Evolutionary conservation across 306 rosid species (phyloP).

Genomic region (Arachis stenosperma): DNA sequence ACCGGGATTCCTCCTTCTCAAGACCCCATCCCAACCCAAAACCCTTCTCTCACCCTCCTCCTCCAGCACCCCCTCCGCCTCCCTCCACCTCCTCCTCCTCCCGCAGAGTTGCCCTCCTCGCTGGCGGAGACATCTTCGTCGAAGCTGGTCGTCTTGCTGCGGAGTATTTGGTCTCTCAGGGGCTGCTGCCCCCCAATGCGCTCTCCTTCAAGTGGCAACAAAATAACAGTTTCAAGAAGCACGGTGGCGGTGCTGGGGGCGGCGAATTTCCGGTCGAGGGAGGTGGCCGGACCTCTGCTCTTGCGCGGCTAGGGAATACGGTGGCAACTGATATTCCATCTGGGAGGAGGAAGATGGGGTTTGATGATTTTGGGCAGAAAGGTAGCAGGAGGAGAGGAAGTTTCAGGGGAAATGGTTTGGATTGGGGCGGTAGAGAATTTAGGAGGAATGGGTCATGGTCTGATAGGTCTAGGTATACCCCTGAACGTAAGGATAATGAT

Average conservation of each 20-base stretch:
- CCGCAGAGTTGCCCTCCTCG: background rate
- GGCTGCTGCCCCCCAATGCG: slow-evolving; percentile 65
- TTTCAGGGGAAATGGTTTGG: slow-evolving; percentile 58
- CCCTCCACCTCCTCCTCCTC: slow-evolving; percentile 19
- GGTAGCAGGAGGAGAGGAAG: slow-evolving; percentile 59
- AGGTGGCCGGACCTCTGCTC: slow-evolving; percentile 68
- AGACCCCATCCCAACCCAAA: slow-evolving; percentile 30
- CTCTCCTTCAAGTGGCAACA: slow-evolving; percentile 62
- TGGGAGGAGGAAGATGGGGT: slow-evolving; percentile 60
- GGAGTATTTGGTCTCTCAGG: slow-evolving; percentile 86
- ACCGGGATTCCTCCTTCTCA: slow-evolving; percentile 18
- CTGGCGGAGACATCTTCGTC: slow-evolving; percentile 57
- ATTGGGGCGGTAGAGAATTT: slow-evolving; percentile 69
- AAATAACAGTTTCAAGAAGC: slow-evolving; percentile 52
- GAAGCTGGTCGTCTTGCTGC: slow-evolving; percentile 97
- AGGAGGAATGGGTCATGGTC: slow-evolving; percentile 68
- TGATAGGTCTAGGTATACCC: slow-evolving; percentile 54
- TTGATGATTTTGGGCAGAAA: slow-evolving; percentile 63
- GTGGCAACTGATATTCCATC: slow-evolving; percentile 41
- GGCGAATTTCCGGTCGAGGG: slow-evolving; percentile 51
- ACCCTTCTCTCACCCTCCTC: slow-evolving; percentile 3
- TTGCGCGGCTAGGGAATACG: slow-evolving; percentile 62
- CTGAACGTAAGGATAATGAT: slow-evolving; percentile 53
- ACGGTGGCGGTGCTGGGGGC: slow-evolving; percentile 15
- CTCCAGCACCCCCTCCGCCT: background rate